Percentiles rank a stretch among this genome's conserved stretches.
Evolutionary conservation across 768 basidiomycete species (phyloP).

Genomic region (Leccinum rimulosum): DNA sequence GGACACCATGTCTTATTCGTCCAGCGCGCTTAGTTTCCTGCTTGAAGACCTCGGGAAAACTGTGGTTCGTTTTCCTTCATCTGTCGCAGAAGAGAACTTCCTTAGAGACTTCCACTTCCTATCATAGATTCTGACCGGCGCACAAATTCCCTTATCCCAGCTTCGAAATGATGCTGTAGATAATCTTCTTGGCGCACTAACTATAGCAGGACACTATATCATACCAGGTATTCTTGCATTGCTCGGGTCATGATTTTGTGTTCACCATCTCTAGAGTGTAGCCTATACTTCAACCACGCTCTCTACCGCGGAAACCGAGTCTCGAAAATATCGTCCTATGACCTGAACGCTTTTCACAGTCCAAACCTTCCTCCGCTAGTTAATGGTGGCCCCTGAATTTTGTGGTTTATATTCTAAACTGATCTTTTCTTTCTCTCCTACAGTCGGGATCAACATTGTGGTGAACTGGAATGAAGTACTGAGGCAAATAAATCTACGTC

Average conservation of each 20-base stretch:
- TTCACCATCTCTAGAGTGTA: constrained; percentile 56
- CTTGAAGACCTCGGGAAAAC: constrained; percentile 93
- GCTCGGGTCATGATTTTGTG: background rate
- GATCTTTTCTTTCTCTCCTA: background rate
- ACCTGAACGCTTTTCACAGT: constrained; percentile 80
- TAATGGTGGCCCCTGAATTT: constrained; percentile 48
- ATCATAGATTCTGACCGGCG: constrained; percentile 80
- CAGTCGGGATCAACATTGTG: constrained; percentile 86
- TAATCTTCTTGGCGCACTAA: constrained; percentile 85
- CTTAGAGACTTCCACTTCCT: background rate
- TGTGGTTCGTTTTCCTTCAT: constrained; percentile 48
- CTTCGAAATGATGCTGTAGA: constrained; percentile 94
- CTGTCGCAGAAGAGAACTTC: background rate
- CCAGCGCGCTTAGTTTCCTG: constrained; percentile 86
- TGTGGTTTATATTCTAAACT: background rate
- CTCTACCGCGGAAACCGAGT: constrained; percentile 86
- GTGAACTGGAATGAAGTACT: constrained; percentile 90
- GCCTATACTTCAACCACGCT: constrained; percentile 87
- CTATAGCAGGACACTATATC: constrained; percentile 86
- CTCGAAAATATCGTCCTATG: constrained; percentile 78
- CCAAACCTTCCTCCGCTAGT: constrained; percentile 83
- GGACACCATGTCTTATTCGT: constrained; percentile 88
- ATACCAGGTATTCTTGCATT: constrained; percentile 66
- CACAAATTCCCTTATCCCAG: constrained; percentile 90
- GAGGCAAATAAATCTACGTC: constrained; percentile 72